Conservation (phyloP, 331 rosid species). For the Acacia concinna region DNA sequence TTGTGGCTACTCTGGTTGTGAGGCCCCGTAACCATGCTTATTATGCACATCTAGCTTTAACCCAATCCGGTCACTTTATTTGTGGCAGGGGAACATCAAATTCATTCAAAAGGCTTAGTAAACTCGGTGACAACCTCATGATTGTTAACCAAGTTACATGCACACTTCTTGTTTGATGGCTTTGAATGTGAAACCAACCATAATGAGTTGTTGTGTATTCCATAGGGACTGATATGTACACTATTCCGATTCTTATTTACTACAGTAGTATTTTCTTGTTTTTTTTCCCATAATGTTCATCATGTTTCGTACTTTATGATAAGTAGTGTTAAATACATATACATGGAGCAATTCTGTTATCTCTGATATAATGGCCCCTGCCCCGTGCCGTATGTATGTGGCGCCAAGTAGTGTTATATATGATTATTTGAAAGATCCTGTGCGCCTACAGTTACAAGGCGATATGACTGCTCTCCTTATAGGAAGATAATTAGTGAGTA, state of each 20-base stretch:
- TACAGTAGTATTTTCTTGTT: too few species aligned
- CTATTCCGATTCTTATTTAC: neutral
- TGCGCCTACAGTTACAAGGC: too few species aligned
- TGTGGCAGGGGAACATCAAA: neutral
- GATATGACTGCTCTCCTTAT: too few species aligned
- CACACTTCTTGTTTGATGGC: neutral
- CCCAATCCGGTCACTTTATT: too few species aligned
- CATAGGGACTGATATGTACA: neutral
- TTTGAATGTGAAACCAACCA: neutral
- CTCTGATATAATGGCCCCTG: neutral
- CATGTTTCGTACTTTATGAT: neutral
- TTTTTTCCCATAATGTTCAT: neutral
- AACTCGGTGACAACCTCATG: too few species aligned
- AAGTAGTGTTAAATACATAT: neutral
- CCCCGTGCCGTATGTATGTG: neutral
- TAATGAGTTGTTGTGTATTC: too few species aligned
- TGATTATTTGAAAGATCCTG: neutral
- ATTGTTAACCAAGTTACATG: too few species aligned
- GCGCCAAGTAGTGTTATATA: too few species aligned
- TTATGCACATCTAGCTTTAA: too few species aligned
- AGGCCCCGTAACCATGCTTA: neutral
- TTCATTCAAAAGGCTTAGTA: neutral
- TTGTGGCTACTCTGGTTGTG: neutral
- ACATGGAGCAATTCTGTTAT: neutral
- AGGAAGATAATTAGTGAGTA: too few species aligned